Evolutionary conservation across 164 flowering plant species (phyloP).

Genomic region (Stephania yunnanensis): DNA sequence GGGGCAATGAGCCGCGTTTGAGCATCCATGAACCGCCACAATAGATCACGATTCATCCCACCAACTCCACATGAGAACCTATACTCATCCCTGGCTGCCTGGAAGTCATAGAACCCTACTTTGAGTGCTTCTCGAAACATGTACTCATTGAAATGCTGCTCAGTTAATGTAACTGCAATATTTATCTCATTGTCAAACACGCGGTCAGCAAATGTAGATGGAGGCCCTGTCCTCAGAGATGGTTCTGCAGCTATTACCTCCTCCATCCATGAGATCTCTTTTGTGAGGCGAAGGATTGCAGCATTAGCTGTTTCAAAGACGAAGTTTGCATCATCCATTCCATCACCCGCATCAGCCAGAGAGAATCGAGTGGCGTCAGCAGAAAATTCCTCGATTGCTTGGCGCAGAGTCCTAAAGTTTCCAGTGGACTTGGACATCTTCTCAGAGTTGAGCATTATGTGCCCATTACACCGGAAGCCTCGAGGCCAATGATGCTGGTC

Average conservation of each 20-base stretch:
- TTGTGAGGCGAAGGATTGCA: constrained; percentile 74
- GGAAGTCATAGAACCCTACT: constrained; percentile 84
- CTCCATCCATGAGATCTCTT: constrained; percentile 87
- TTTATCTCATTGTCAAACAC: constrained; percentile 85
- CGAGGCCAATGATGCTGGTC: constrained; percentile 69
- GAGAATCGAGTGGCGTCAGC: constrained; percentile 89
- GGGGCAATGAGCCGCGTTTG: constrained; percentile 87
- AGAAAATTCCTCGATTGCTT: constrained; percentile 83
- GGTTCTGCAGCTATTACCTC: constrained; percentile 61
- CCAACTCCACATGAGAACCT: constrained; percentile 70
- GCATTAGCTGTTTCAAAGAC: constrained; percentile 88
- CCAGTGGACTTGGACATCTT: constrained; percentile 99
- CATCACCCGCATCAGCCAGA: constrained; percentile 97
- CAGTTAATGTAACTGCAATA: constrained; percentile 57
- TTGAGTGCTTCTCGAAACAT: constrained; percentile 91
- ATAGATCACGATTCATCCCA: constrained; percentile 71
- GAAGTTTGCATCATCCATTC: constrained; percentile 91
- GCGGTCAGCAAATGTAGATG: constrained; percentile 68
- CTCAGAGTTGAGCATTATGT: constrained; percentile 84
- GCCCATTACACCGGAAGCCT: constrained; percentile 86
- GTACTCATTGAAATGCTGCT: constrained; percentile 48
- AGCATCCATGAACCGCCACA: constrained; percentile 79
- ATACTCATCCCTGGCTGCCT: constrained; percentile 89
- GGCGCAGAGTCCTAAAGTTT: constrained; percentile 71
- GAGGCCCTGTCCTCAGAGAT: constrained; percentile 48